Evolutionary conservation across 768 basidiomycete genomes (phyloP), one percentile per base, ranked within the genome.

Genomic region (Boletus subcaerulescens): DNA sequence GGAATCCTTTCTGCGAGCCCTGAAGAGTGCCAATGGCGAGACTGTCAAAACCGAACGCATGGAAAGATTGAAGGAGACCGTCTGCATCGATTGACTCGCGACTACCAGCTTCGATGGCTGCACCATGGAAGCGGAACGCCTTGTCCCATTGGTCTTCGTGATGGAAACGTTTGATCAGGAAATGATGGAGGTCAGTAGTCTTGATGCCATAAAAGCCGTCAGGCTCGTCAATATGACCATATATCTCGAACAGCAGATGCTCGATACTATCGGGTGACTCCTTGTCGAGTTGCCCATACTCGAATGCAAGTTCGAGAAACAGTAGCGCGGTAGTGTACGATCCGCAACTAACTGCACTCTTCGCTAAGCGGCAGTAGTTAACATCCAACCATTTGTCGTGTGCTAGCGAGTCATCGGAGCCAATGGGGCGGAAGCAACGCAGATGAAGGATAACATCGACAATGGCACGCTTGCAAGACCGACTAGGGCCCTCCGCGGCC

Each of bases 171-270:
- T 85, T 87, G 48, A 94, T 77, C 35, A 99, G 79, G 52, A 94
- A 89, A 42, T 82, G 79, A 24, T 84, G 80, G n/a, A 91, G 80
- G 65, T 98, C 85, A 32, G 78, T 71, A 8, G 88, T 85, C 57
- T 86, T 79, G 55, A 98, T 93, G 6, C 93, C 93, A 70, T 99
- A 99, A 69, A 99, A 99, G 2, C 97, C 94, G 63, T 99, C 97
- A 0, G 95, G 95, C 68, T 99, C 97, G 64, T 97, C 95, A 56
- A 99, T 93, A 62, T 93, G 89, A 50, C 86, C 85, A 65, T 98
- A 99, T 47, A 98, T 93, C 47, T 89, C 87, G 73, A 93, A 98
- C 20, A 98, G 74, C 24, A 95, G 77, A 53, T 88, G 76, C 60
- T 93, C 90, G 1, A 78, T 73, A 15, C 72, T 69, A 11, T 59